phyloP scores from a whole-genome alignment of 1,284 basidiomycete species.

The Pseudozyma hubeiensis region DNA sequence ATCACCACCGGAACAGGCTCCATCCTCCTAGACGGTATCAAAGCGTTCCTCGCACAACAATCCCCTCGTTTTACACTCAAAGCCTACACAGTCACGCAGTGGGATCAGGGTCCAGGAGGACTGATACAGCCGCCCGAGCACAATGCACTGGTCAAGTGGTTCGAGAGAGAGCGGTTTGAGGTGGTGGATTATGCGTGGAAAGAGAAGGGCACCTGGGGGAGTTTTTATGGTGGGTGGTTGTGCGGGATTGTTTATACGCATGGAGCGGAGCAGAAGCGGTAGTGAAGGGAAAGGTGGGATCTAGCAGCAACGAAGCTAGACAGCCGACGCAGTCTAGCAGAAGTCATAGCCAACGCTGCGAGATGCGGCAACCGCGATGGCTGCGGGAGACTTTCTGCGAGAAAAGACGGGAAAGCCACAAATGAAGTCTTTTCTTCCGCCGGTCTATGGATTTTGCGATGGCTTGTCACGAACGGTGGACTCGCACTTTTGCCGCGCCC shows the following conservation, averaged over 20 bases:
- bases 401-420: too few relatives aligned
- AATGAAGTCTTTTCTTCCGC: too few relatives aligned
- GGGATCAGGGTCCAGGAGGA: constrained; percentile 12
- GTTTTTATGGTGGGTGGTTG: constrained; percentile 26
- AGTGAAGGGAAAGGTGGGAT: too few relatives aligned
- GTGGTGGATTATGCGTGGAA: constrained; percentile 32
- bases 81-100: constrained; percentile 30
- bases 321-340: too few relatives aligned
- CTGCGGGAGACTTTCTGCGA: too few relatives aligned
- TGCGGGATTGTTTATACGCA: constrained; percentile 21
- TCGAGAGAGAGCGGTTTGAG: constrained; percentile 17
- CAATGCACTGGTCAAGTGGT: constrained; percentile 13
- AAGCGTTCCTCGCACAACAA: constrained; percentile 8
- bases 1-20: constrained; percentile 12
- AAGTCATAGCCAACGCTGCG: too few relatives aligned
- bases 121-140: constrained; percentile 2
- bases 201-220: constrained; percentile 25
- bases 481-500: too few relatives aligned
- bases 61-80: neutral
- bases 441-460: too few relatives aligned
- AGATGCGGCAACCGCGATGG: too few relatives aligned
- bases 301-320: too few relatives aligned
- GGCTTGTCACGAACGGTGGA: too few relatives aligned
- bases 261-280: neutral
- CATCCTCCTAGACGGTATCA: constrained; percentile 16